Conservation (phyloP, 345 rosid species). For the Eucalyptus sp. region DNA sequence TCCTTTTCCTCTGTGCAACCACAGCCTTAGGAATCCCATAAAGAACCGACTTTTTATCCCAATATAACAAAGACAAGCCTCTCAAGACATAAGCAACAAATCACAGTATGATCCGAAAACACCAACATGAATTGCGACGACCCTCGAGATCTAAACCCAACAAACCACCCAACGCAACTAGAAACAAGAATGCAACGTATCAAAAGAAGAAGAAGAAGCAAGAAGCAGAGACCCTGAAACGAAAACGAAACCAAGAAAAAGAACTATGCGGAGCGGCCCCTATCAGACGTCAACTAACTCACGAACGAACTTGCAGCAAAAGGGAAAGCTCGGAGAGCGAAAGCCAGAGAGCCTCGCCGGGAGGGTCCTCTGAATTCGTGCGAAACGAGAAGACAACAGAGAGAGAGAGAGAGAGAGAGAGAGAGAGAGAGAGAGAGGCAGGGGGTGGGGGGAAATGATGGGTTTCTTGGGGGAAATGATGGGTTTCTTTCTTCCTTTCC, state of each 20-base stretch:
- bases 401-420: neutral
- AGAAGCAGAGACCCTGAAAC: neutral
- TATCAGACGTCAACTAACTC: neutral
- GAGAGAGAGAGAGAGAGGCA: neutral
- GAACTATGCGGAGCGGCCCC: neutral
- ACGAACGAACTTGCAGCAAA: neutral
- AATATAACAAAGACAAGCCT: neutral
- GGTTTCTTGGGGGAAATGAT: neutral
- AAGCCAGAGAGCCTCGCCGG: neutral
- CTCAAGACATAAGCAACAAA: neutral
- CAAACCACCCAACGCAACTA: neutral
- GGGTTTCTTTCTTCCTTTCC: neutral
- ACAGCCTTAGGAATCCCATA: constrained; percentile 34
- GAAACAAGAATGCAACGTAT: neutral
- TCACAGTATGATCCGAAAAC: neutral
- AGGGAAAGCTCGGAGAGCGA: neutral
- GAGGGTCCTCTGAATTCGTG: neutral
- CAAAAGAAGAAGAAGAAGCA: neutral
- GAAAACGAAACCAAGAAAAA: neutral
- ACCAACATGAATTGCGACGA: neutral
- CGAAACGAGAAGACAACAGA: neutral
- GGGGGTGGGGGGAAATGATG: neutral
- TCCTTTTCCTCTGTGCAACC: constrained; percentile 7
- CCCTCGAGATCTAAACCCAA: neutral
- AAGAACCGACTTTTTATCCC: constrained; percentile 13